A percentile compares a stretch with the other conserved stretches of the same genome.
phyloP scores from a whole-genome alignment of 192 early-diverging fungal species.

The Mortierella claussenii region DNA sequence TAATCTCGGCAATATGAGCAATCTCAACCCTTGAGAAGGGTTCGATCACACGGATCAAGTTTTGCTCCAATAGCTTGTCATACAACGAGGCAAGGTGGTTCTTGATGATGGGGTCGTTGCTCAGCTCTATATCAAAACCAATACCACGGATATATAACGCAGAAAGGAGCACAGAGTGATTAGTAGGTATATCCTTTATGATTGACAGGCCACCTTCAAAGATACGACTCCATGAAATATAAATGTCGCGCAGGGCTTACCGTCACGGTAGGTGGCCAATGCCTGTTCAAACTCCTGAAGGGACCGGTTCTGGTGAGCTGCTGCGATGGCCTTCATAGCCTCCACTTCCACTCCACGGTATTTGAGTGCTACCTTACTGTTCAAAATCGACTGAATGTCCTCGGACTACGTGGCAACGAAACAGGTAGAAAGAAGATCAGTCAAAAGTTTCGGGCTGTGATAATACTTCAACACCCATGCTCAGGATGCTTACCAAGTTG shows the following conservation, averaged over 20 bases:
- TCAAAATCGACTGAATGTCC: slow-evolving; percentile 91
- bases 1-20: slow-evolving; percentile 91
- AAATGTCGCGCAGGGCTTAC: too few species aligned
- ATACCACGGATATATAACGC: too few species aligned
- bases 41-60: slow-evolving; percentile 96
- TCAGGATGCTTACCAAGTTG: slow-evolving; percentile 73
- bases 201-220: too few species aligned
- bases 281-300: slow-evolving; percentile 95
- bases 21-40: slow-evolving; percentile 98
- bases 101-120: slow-evolving; percentile 96
- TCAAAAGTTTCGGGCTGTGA: background rate
- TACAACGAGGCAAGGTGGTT: slow-evolving; percentile 92
- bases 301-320: slow-evolving; percentile 97
- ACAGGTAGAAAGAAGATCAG: background rate
- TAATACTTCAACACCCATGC: background rate
- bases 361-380: slow-evolving; percentile 90
- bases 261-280: slow-evolving; percentile 85
- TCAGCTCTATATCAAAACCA: too few species aligned
- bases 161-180: too few species aligned
- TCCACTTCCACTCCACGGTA: slow-evolving; percentile 91
- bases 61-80: slow-evolving; percentile 97
- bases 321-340: slow-evolving; percentile 94
- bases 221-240: too few species aligned
- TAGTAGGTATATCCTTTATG: too few species aligned
- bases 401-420: slow-evolving; percentile 72